These are phyloP conservation scores for Diaporthe sp. DNA, from an alignment of 2,329 filamentous ascomycete species.

Conservation along the genomic window DNA sequence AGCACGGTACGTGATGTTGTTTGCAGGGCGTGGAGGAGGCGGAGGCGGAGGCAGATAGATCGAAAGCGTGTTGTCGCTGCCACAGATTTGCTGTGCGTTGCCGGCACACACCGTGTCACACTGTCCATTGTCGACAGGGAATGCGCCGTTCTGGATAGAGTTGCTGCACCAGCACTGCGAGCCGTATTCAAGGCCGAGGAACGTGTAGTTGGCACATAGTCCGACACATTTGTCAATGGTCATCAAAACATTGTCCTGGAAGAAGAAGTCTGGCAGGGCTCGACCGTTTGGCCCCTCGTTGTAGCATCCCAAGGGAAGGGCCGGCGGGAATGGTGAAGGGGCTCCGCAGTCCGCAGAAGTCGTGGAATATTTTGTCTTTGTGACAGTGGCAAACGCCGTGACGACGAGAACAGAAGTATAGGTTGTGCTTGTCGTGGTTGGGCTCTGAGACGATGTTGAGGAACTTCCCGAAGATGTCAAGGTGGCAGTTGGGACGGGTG, in stretches of 20 bases:
- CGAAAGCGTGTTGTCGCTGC: conserved; percentile 44
- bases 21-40: background rate
- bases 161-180: conserved; percentile 53
- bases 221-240: conserved; percentile 55
- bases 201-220: conserved; percentile 50
- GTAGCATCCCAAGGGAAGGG: conserved; percentile 16
- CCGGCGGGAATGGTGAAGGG: conserved; percentile 11
- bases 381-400: background rate
- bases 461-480: background rate
- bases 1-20: background rate
- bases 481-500: background rate
- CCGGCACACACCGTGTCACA: conserved; percentile 46
- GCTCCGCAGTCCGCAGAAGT: background rate
- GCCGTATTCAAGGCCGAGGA: conserved; percentile 55
- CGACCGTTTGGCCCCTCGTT: conserved; percentile 10
- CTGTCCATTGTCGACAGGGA: conserved; percentile 40
- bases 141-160: conserved; percentile 37
- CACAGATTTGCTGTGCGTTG: conserved; percentile 44
- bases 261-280: conserved; percentile 14
- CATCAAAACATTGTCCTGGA: conserved; percentile 46
- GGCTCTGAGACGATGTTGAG: background rate
- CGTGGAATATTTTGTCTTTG: background rate
- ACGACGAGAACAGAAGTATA: background rate
- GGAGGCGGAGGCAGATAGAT: conserved; percentile 36
- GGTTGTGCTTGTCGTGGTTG: background rate